phyloP scores from a whole-genome alignment of 768 basidiomycete genomes.

The Heimioporus sp. region DNA sequence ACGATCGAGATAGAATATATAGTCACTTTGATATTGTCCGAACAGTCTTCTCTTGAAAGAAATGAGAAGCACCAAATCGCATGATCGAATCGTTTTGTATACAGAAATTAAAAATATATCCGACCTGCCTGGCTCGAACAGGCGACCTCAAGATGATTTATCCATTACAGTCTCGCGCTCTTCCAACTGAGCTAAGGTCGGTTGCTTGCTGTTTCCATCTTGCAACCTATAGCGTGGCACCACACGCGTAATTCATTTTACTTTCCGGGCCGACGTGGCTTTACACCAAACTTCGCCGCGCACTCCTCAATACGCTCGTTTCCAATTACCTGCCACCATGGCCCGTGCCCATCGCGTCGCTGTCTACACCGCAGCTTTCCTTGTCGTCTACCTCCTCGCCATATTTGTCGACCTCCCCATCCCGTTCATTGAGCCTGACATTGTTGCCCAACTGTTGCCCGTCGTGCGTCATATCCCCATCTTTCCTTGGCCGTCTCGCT shows the following conservation, averaged over 20 bases:
- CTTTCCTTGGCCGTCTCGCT: neutral
- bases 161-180: conserved; percentile 44
- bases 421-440: conserved; percentile 11
- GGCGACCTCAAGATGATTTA: conserved; percentile 53
- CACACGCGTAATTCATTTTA: too few species aligned
- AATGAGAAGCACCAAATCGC: too few species aligned
- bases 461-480: conserved; percentile 10
- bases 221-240: too few species aligned
- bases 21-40: too few species aligned
- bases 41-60: too few species aligned
- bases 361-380: conserved; percentile 39
- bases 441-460: conserved; percentile 6
- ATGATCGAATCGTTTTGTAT: too few species aligned
- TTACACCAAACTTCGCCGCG: too few species aligned
- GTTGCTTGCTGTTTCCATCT: neutral
- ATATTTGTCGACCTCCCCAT: conserved; percentile 6
- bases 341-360: conserved; percentile 39
- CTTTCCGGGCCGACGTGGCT: too few species aligned
- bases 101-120: conserved; percentile 32
- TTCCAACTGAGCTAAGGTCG: conserved; percentile 45
- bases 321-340: neutral
- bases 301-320: neutral
- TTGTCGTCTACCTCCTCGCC: conserved; percentile 41
- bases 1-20: too few species aligned
- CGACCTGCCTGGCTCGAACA: conserved; percentile 63